Conservation (phyloP, 768 basidiomycete genomes). For the Mycena latifolia region DNA sequence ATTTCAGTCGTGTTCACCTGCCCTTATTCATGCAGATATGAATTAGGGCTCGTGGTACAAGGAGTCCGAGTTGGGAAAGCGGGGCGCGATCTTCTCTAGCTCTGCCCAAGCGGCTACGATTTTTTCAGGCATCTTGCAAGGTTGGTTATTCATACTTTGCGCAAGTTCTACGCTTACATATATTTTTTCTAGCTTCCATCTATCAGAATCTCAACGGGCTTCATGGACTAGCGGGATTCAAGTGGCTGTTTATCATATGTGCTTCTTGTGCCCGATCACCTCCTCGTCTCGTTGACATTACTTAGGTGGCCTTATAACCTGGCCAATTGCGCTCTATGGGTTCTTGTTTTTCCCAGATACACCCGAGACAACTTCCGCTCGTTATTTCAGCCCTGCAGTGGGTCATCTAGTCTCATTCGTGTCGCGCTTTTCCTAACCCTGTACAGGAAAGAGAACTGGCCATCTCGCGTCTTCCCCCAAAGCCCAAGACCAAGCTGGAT, state of each 20-base stretch:
- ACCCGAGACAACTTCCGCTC: constrained; percentile 71
- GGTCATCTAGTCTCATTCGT: constrained; percentile 21
- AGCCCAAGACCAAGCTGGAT: constrained; percentile 41
- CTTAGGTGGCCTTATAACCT: constrained; percentile 77
- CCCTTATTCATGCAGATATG: not conserved
- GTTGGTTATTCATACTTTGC: constrained; percentile 1
- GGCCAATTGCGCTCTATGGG: constrained; percentile 79
- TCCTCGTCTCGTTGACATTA: not conserved
- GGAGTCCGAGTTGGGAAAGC: constrained; percentile 30
- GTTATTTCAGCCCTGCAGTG: constrained; percentile 73
- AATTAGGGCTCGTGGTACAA: constrained; percentile 35
- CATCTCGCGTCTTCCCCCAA: constrained; percentile 54
- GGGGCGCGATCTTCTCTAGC: constrained; percentile 35
- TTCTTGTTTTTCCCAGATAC: constrained; percentile 81
- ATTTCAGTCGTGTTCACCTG: not conserved
- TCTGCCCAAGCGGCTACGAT: constrained; percentile 36
- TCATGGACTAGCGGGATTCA: constrained; percentile 30
- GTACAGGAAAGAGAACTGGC: constrained; percentile 68
- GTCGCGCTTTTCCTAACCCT: not conserved
- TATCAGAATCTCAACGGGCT: constrained; percentile 27
- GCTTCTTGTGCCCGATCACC: not conserved
- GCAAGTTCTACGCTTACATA: not conserved
- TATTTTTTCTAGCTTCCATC: constrained; percentile 10
- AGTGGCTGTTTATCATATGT: constrained; percentile 36
- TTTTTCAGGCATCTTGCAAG: constrained; percentile 35